Percentiles rank a stretch among this genome's conserved stretches.
These are phyloP conservation scores for Pseudogymnoascus pannorum DNA, from an alignment of 2,329 filamentous ascomycete species.

Conservation along the genomic window DNA sequence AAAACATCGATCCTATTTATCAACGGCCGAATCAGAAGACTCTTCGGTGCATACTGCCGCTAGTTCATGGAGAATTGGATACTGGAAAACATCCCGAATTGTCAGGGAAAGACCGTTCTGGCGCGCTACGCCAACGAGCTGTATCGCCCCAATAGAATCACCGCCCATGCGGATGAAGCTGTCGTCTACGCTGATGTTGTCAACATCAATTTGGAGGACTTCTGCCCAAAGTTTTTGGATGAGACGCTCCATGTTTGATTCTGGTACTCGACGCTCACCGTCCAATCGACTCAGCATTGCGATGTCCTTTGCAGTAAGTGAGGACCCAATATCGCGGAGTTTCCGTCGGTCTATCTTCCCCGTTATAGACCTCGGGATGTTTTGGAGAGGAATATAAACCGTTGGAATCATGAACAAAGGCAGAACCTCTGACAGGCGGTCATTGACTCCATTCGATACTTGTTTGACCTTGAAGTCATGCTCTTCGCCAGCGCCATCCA, in stretches of 20 bases:
- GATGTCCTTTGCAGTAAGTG: slow-evolving; percentile 1
- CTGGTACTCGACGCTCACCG: neutral
- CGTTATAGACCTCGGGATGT: slow-evolving; percentile 25
- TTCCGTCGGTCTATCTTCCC: slow-evolving; percentile 30
- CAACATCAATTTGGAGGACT: slow-evolving; percentile 32
- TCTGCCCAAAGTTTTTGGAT: slow-evolving; percentile 34
- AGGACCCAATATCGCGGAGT: slow-evolving; percentile 1
- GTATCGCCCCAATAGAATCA: slow-evolving; percentile 39
- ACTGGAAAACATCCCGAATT: slow-evolving; percentile 14
- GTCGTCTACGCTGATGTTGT: slow-evolving; percentile 26
- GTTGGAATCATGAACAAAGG: slow-evolving; percentile 32
- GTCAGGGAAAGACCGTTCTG: slow-evolving; percentile 11
- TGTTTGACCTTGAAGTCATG: slow-evolving; percentile 2
- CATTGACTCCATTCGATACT: neutral
- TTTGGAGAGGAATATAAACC: slow-evolving; percentile 24
- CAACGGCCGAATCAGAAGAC: neutral
- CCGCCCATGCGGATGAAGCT: slow-evolving; percentile 36
- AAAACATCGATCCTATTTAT: neutral
- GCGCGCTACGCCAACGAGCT: slow-evolving; percentile 30
- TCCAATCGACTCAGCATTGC: neutral
- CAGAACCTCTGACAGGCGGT: neutral
- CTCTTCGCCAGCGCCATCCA: neutral
- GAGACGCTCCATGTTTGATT: slow-evolving; percentile 1
- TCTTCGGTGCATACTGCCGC: neutral
- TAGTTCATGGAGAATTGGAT: slow-evolving; percentile 10